Percentiles rank a stretch among this genome's conserved stretches.
Evolutionary conservation across 805 yeast species (phyloP).

Genomic region (Candida easanensis): DNA sequence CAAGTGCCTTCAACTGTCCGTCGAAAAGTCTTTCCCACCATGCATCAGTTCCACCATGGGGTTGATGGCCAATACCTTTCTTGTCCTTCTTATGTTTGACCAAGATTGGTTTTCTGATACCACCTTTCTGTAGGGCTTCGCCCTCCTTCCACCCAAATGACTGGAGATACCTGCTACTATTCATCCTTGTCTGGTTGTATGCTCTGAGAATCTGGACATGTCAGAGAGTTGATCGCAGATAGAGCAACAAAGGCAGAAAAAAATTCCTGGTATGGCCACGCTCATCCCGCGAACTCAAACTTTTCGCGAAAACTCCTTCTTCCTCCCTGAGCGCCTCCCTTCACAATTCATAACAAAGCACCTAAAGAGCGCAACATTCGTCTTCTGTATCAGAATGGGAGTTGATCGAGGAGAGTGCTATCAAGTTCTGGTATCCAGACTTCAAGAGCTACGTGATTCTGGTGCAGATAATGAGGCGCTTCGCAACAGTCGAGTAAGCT

Average conservation of each 20-base stretch:
- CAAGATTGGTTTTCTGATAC: slow-evolving; percentile 77
- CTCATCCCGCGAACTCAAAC: slow-evolving; percentile 10
- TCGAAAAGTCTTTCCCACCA: slow-evolving; percentile 99
- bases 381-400: too few species aligned
- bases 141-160: slow-evolving; percentile 94
- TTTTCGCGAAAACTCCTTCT: background rate
- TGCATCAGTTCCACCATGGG: slow-evolving; percentile 60
- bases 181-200: slow-evolving; percentile 44
- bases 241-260: background rate
- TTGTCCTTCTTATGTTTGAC: slow-evolving; percentile 89
- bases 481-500: slow-evolving; percentile 2
- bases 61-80: slow-evolving; percentile 81
- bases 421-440: too few species aligned
- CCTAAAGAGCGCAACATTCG: too few species aligned
- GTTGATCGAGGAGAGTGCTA: too few species aligned
- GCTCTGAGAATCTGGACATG: background rate
- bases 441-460: background rate
- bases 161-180: slow-evolving; percentile 67
- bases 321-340: too few species aligned
- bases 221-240: background rate
- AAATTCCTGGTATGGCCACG: slow-evolving; percentile 5
- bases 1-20: slow-evolving; percentile 80
- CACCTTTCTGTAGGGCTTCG: slow-evolving; percentile 76
- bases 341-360: too few species aligned
- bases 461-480: slow-evolving; percentile 3